Base-by-base conservation (phyloP, 495 filamentous ascomycete genomes). In the Physcia stellaris region DNA sequence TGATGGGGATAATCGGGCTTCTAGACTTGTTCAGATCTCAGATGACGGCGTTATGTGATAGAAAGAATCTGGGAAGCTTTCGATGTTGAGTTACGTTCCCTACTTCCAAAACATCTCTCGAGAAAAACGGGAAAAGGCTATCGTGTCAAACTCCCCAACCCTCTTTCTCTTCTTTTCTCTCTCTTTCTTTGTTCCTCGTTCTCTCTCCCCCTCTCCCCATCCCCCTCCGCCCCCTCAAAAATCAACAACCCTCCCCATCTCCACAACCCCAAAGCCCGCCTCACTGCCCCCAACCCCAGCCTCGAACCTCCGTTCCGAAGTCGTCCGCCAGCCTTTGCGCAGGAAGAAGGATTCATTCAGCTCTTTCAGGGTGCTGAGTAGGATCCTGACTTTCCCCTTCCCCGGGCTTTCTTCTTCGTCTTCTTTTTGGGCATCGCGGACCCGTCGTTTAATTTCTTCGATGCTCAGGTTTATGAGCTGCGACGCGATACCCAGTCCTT, bases 301-400 rank as follows among this genome's bases (percentile, higher is more conserved):
- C 6, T 13, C 12, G 16, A 50, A 31, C 13, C 39, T 26, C 18
- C 19, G 36, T 16, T 18, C 32, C 0, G 4, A 9, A 6, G 40
- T 43, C 2, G 39, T 43, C 0, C 1, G 2, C 16, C 23, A 50
- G 3, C 47, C 43, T 13, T 26, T 20, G 16, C 32, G 39, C 5
- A 19, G 13, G 26, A 46, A 50, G 12, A 35, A 50, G 1, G 6
- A 7, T 26, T 50, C 47, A 15, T 42, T 50, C 0, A 46, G 7
- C 24, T 46, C 47, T 20, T 35, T 29, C 24, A 46, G 32, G 1
- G 44, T 51, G 12, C 26, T 46, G 18, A 39, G 19, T 26, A 16
- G 33, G 18, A 45, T n/a, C 36, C 29, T 26, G 2, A 45, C 4
- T 30, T 38, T 39, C 7, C n/a, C n/a, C n/a, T n/a, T n/a, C n/a